phyloP scores from a whole-genome alignment of 176 grass and related monocot genomes.

The Juncus effusus region DNA sequence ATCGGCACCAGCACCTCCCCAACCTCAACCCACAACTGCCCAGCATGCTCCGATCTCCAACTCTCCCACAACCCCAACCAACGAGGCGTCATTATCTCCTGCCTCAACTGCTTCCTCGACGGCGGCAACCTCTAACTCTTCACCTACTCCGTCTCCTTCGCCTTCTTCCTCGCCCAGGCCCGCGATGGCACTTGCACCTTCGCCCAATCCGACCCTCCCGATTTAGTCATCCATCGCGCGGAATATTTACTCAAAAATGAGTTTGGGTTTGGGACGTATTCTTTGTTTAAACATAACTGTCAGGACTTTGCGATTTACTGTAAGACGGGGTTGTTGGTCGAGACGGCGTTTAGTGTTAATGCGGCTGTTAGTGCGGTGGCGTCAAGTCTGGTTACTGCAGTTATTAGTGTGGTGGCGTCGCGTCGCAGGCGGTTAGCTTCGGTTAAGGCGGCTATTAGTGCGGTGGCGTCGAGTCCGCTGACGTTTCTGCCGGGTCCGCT shows the following conservation, averaged over 20 bases:
- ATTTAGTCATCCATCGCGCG: slow-evolving; percentile 50
- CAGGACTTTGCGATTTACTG: slow-evolving; percentile 92
- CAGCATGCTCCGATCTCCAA: slow-evolving; percentile 22
- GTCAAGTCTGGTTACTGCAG: no score
- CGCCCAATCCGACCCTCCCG: slow-evolving; percentile 42
- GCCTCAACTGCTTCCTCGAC: slow-evolving; percentile 79
- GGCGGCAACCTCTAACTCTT: slow-evolving; percentile 69
- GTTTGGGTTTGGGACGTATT: slow-evolving; percentile 59
- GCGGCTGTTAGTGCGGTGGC: slow-evolving; percentile 2
- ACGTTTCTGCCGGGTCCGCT: slow-evolving; percentile 30
- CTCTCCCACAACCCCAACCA: not conserved
- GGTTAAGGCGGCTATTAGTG: slow-evolving; percentile 41
- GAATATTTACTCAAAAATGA: slow-evolving; percentile 40
- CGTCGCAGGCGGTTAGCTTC: slow-evolving; percentile 55
- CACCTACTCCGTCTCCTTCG: slow-evolving; percentile 45
- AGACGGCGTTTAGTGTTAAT: slow-evolving; percentile 55
- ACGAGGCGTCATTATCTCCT: slow-evolving; percentile 60
- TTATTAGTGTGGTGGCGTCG: no score
- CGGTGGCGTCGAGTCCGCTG: slow-evolving; percentile 50
- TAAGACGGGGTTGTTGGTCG: slow-evolving; percentile 77
- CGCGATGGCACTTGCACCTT: slow-evolving; percentile 84
- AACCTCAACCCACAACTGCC: slow-evolving; percentile 21
- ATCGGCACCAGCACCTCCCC: slow-evolving; percentile 67
- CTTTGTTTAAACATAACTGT: slow-evolving; percentile 80
- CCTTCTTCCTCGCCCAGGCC: slow-evolving; percentile 73